Evolutionary conservation across 345 rosid species (phyloP).

Genomic region (Arabis alpina): DNA sequence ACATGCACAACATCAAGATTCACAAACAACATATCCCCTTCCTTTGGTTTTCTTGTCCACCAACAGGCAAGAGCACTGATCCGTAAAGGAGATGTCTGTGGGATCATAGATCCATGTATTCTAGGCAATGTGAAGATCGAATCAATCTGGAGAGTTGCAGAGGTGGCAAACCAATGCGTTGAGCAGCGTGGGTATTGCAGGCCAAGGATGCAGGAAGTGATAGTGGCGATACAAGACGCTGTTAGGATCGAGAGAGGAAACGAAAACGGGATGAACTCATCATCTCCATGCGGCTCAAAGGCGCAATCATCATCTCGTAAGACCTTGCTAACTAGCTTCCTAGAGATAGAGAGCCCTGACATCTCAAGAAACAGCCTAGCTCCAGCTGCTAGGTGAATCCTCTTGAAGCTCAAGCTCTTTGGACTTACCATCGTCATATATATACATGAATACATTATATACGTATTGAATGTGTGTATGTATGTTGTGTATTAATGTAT

Average conservation of each 20-base stretch:
- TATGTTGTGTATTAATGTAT: constrained; percentile 6
- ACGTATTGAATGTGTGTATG: constrained; percentile 18
- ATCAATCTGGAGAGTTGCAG: constrained; percentile 90
- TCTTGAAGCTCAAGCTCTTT: constrained; percentile 13
- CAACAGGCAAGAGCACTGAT: constrained; percentile 83
- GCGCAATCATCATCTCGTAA: constrained; percentile 81
- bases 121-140: constrained; percentile 69
- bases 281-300: constrained; percentile 49
- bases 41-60: constrained; percentile 16
- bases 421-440: constrained; percentile 8
- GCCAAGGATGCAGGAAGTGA: constrained; percentile 92
- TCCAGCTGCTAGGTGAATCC: constrained; percentile 76
- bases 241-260: constrained; percentile 70
- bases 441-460: not conserved
- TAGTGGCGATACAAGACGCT: constrained; percentile 84
- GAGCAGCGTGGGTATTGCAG: constrained; percentile 67
- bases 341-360: constrained; percentile 87
- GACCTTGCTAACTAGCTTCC: constrained; percentile 87
- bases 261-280: constrained; percentile 48
- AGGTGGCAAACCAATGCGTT: constrained; percentile 84
- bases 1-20: no score
- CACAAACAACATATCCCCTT: not conserved
- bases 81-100: constrained; percentile 74
- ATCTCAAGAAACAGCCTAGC: constrained; percentile 64
- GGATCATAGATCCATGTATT: constrained; percentile 71